phyloP scores from a whole-genome alignment of 2,329 filamentous ascomycete species.

The Fusarium albosuccineum region DNA sequence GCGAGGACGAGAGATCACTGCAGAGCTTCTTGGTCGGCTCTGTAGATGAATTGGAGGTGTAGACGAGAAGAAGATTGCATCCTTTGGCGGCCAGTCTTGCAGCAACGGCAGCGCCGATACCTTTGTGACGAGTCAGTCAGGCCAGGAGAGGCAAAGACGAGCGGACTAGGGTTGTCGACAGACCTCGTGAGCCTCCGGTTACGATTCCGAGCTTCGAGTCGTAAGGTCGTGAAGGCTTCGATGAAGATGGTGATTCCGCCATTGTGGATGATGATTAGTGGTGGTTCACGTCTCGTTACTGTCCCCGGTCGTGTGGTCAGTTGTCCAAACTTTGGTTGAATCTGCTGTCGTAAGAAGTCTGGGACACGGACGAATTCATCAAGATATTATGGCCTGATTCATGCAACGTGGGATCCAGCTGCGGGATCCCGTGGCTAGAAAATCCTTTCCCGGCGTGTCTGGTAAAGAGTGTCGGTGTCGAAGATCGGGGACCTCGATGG shows the following conservation, averaged over 20 bases:
- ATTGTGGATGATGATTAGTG: conserved; percentile 30
- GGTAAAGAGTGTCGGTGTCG: conserved; percentile 6
- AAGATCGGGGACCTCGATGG: conserved; percentile 7
- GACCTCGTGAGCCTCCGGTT: conserved; percentile 52
- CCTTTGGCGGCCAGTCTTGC: conserved; percentile 72
- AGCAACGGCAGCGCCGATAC: conserved; percentile 71
- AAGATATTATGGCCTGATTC: conserved; percentile 13
- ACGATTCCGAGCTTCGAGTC: conserved; percentile 52
- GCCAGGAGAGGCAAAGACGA: not conserved
- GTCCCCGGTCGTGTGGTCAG: conserved; percentile 1
- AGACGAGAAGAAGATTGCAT: conserved; percentile 70
- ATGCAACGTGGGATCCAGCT: conserved; percentile 4
- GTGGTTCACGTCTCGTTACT: not conserved
- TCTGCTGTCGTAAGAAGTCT: not conserved
- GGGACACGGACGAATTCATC: not conserved
- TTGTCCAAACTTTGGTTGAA: conserved; percentile 5
- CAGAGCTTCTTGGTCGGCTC: conserved; percentile 62
- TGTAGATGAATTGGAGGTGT: conserved; percentile 68
- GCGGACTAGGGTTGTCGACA: conserved; percentile 2
- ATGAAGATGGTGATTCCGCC: conserved; percentile 23
- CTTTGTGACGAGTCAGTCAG: conserved; percentile 49
- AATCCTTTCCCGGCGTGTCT: not conserved
- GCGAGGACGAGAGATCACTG: conserved; percentile 58
- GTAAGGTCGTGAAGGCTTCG: conserved; percentile 43
- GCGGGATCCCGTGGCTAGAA: conserved; percentile 11